Percentiles rank a stretch among this genome's conserved stretches.
Evolutionary conservation across 108 stramenopile genomes (phyloP).

Genomic region (Cyclostephanos tholiformis): DNA sequence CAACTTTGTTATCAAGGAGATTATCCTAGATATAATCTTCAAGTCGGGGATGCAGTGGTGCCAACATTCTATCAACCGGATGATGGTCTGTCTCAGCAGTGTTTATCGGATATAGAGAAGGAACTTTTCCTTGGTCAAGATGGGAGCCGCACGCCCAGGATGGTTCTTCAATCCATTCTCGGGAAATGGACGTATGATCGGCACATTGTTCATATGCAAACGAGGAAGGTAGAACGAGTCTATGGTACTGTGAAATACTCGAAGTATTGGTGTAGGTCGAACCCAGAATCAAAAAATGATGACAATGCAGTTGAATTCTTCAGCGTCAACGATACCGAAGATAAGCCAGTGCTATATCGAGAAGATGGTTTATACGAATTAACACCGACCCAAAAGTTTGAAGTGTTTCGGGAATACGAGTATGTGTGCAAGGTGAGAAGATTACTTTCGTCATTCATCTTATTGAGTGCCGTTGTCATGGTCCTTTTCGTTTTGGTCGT

Average conservation of each 20-base stretch:
- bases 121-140: conserved; percentile 49
- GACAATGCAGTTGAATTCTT: conserved; percentile 1
- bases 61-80: conserved; percentile 65
- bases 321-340: not conserved
- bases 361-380: conserved; percentile 71
- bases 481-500: too few species aligned
- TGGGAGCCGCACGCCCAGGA: conserved; percentile 50
- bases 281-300: not conserved
- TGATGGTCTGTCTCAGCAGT: conserved; percentile 32
- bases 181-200: conserved; percentile 67
- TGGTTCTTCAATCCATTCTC: conserved; percentile 57
- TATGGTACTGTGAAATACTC: conserved; percentile 46
- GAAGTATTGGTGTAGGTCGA: conserved; percentile 23
- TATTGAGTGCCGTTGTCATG: too few species aligned
- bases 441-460: too few species aligned
- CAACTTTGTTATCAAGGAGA: conserved; percentile 23
- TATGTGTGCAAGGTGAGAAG: conserved; percentile 29
- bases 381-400: conserved; percentile 53
- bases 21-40: conserved; percentile 21
- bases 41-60: conserved; percentile 47
- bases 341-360: conserved; percentile 53
- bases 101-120: conserved; percentile 24
- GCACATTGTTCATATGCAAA: conserved; percentile 57
- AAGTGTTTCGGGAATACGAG: conserved; percentile 74
- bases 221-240: conserved; percentile 35